Evolutionary conservation across 192 early-diverging fungal species (phyloP).

Genomic region (Coemansia sp.): DNA sequence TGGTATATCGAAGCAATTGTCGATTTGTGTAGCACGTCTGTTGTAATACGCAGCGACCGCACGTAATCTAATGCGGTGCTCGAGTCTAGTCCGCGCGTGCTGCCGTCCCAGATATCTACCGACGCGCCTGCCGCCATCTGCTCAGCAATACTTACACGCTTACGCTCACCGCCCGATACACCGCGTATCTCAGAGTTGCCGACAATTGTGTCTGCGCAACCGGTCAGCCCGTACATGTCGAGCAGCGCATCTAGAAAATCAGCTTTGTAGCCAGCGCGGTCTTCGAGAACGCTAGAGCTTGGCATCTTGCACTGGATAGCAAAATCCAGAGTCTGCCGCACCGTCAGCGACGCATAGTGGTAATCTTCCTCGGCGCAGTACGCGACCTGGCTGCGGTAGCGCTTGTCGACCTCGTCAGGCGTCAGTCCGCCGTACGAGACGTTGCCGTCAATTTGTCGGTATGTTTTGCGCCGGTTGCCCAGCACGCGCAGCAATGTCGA

Average conservation of each 20-base stretch:
- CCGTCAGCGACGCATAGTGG: conserved; percentile 75
- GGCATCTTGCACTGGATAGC: conserved; percentile 38
- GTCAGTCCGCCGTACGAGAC: conserved; percentile 37
- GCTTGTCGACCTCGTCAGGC: conserved; percentile 53
- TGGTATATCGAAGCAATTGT: conserved; percentile 64
- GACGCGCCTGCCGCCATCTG: conserved; percentile 58
- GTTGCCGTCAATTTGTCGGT: conserved; percentile 57
- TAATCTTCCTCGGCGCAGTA: conserved; percentile 64
- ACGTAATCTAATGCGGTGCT: conserved; percentile 68
- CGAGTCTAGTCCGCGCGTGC: conserved; percentile 63
- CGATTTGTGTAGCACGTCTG: conserved; percentile 65
- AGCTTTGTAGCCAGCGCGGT: conserved; percentile 59
- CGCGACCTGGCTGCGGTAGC: conserved; percentile 63
- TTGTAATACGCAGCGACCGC: conserved; percentile 67
- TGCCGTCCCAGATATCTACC: conserved; percentile 62
- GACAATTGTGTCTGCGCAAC: conserved; percentile 58
- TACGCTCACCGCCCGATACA: conserved; percentile 66
- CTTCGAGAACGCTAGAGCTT: conserved; percentile 58
- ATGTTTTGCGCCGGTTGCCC: conserved; percentile 62
- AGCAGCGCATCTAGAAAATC: conserved; percentile 52
- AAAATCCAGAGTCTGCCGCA: conserved; percentile 76
- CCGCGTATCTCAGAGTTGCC: conserved; percentile 63
- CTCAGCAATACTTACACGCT: conserved; percentile 17
- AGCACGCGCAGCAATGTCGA: conserved; percentile 64
- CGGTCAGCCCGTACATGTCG: conserved; percentile 58